Evolutionary conservation across 225 moss, liverwort and hornwort species (phyloP).

Genomic region (Straminergon stramineum): DNA sequence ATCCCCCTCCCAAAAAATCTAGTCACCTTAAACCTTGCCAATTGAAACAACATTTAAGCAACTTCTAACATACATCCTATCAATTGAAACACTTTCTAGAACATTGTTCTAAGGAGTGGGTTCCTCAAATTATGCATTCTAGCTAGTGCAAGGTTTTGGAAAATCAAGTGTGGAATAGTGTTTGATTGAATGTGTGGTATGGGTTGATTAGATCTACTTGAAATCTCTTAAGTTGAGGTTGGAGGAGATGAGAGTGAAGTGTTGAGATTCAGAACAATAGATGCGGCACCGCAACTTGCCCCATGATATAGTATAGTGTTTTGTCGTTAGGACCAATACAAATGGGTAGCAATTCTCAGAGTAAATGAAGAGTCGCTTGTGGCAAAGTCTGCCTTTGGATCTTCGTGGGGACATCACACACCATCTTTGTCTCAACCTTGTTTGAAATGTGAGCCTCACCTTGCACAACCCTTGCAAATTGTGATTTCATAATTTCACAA

Average conservation of each 20-base stretch:
- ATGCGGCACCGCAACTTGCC: constrained; percentile 58
- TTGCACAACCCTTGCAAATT: background rate
- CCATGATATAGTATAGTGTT: constrained; percentile 28
- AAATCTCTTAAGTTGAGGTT: constrained; percentile 44
- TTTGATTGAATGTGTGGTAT: background rate
- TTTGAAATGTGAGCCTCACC: constrained; percentile 18
- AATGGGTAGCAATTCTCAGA: constrained; percentile 41
- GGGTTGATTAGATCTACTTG: constrained; percentile 41
- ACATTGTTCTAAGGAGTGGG: background rate
- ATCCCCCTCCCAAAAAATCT: background rate
- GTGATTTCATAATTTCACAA: background rate
- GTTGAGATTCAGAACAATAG: constrained; percentile 63
- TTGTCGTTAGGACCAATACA: constrained; percentile 38
- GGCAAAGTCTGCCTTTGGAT: constrained; percentile 29
- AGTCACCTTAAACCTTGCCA: background rate
- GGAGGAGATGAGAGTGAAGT: constrained; percentile 69
- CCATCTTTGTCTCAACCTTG: constrained; percentile 41
- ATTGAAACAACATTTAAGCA: background rate
- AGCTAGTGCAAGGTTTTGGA: background rate
- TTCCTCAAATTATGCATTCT: background rate
- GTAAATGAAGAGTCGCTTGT: constrained; percentile 48
- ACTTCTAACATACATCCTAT: background rate
- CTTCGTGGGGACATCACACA: constrained; percentile 43
- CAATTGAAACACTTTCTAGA: background rate
- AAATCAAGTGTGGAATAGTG: background rate